Conservation (phyloP, 2,329 filamentous ascomycete genomes). For the Aureobasidium melanogenum region DNA sequence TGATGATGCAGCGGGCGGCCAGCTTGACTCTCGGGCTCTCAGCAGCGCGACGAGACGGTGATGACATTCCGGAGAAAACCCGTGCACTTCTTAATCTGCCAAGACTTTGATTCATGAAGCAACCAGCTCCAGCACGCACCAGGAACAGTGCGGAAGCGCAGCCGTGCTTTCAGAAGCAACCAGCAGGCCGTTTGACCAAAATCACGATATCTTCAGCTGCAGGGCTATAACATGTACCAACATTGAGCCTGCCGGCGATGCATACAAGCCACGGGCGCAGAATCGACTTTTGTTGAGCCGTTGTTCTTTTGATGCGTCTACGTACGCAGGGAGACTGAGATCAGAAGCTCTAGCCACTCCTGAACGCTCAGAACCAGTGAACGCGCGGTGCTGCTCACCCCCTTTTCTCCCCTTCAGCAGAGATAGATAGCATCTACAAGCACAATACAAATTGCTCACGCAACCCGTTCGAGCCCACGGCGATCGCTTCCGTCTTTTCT, state of each 20-base stretch:
- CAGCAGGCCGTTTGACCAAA: background rate
- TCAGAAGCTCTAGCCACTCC: background rate
- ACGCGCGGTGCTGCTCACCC: background rate
- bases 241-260: background rate
- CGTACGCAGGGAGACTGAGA: background rate
- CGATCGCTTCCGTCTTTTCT: background rate
- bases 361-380: background rate
- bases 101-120: background rate
- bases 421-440: background rate
- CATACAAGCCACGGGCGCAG: background rate
- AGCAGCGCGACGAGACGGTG: background rate
- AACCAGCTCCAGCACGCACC: background rate
- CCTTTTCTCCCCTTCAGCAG: background rate
- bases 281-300: background rate
- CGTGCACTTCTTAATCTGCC: background rate
- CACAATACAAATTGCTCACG: background rate
- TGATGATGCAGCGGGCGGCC: background rate
- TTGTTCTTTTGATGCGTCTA: background rate
- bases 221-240: background rate
- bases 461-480: background rate
- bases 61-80: slow-evolving; percentile 2
- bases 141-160: background rate
- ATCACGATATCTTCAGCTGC: background rate
- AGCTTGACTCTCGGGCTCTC: background rate
- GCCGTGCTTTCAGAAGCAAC: background rate